A percentile compares a stretch with the other conserved stretches of the same genome.
Evolutionary conservation across 306 rosid genomes (phyloP).

Genomic region (Medicago truncatula): MtrunA17r5.0-ANR NC_053045.1:37376001-37376500

Average conservation of each 20-base stretch:
- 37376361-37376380: conserved; percentile 23
- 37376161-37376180: conserved; percentile 17
- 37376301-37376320: conserved; percentile 10
- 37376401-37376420: background rate
- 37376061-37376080: conserved; percentile 47
- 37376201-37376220: conserved; percentile 24
- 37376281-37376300: background rate
- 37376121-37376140: conserved; percentile 87
- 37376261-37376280: conserved; percentile 9
- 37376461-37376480: background rate
- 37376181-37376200: conserved; percentile 17
- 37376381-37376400: conserved; percentile 11
- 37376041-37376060: conserved; percentile 12
- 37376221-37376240: conserved; percentile 1
- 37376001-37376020: background rate
- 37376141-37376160: conserved; percentile 64
- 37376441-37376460: conserved; percentile 14
- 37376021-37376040: background rate
- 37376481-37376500: background rate
- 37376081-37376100: conserved; percentile 98
- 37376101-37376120: conserved; percentile 82
- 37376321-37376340: background rate
- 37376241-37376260: conserved; percentile 17
- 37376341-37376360: background rate
- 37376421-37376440: background rate